Percentiles rank a stretch among this genome's conserved stretches.
Conservation (phyloP, 306 rosid species). For the Prunus mira region DNA sequence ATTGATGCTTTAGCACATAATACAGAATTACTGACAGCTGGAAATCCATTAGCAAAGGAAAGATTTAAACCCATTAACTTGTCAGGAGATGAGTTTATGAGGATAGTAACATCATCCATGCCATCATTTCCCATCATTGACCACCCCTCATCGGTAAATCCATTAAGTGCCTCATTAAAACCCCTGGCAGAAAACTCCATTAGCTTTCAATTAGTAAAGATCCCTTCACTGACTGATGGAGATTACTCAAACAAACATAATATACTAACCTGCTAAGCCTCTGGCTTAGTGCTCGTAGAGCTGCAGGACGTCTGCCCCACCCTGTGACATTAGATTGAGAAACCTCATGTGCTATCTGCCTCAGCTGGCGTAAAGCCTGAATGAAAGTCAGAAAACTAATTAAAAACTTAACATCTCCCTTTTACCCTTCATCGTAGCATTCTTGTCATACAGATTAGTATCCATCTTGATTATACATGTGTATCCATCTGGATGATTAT, state of each 20-base stretch:
- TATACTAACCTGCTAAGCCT: conserved; percentile 77
- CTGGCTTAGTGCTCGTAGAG: conserved; percentile 83
- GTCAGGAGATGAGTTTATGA: conserved; percentile 86
- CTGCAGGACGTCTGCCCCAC: conserved; percentile 97
- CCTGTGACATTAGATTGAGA: conserved; percentile 88
- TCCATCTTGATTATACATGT: not conserved
- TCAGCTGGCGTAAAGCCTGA: conserved; percentile 85
- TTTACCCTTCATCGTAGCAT: not conserved
- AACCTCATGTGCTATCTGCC: conserved; percentile 93
- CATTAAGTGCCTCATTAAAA: conserved; percentile 95
- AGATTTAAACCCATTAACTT: conserved; percentile 90
- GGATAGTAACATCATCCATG: conserved; percentile 86
- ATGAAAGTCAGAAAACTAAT: conserved; percentile 8
- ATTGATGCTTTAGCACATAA: conserved; percentile 97
- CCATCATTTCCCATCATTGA: conserved; percentile 90
- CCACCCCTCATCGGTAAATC: conserved; percentile 98
- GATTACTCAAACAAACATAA: conserved; percentile 4
- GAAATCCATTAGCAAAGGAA: conserved; percentile 76
- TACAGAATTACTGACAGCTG: conserved; percentile 87
- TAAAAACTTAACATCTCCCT: not conserved
- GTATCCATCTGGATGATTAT: not conserved
- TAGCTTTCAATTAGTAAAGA: conserved; percentile 20
- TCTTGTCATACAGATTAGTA: not conserved
- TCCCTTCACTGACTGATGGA: not conserved
- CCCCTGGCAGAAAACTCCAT: conserved; percentile 58